A percentile compares a stretch with the other conserved stretches of the same genome.
These are phyloP conservation scores for Anisodus acutangulus DNA, from an alignment of 257 asterid genomes.

Conservation along the genomic window DNA sequence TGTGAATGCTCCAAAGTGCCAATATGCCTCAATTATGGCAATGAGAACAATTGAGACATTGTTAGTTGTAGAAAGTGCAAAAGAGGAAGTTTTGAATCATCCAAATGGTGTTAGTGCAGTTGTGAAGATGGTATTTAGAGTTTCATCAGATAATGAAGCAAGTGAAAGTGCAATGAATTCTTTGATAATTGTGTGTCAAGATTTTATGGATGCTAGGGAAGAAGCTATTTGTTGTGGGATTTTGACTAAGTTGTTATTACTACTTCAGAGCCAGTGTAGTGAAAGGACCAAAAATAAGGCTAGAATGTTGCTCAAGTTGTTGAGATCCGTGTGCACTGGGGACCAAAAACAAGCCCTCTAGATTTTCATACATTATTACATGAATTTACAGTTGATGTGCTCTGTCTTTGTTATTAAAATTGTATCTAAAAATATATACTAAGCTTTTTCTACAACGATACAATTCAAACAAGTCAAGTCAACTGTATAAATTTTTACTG, in stretches of 20 bases:
- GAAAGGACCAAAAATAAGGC: slow-evolving; percentile 55
- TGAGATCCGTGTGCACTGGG: slow-evolving; percentile 44
- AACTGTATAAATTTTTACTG: too few relatives aligned
- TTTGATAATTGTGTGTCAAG: slow-evolving; percentile 46
- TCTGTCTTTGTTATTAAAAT: neutral
- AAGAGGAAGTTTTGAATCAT: slow-evolving; percentile 34
- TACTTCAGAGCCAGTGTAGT: slow-evolving; percentile 64
- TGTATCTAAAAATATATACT: neutral
- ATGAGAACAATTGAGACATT: slow-evolving; percentile 47
- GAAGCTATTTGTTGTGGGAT: slow-evolving; percentile 53
- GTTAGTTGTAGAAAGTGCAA: slow-evolving; percentile 37
- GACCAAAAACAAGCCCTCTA: slow-evolving; percentile 28
- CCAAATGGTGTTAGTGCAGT: slow-evolving; percentile 43
- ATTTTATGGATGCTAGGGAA: slow-evolving; percentile 44
- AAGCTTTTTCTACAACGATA: neutral
- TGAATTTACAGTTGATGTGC: neutral
- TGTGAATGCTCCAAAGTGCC: slow-evolving; percentile 19
- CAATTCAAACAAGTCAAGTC: too few relatives aligned
- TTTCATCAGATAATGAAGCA: slow-evolving; percentile 53
- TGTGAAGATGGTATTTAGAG: slow-evolving; percentile 63
- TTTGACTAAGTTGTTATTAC: slow-evolving; percentile 53
- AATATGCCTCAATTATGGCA: slow-evolving; percentile 41
- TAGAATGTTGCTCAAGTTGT: slow-evolving; percentile 52
- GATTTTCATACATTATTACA: neutral
- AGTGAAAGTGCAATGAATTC: slow-evolving; percentile 59